A percentile compares a stretch with the other conserved stretches of the same genome.
phyloP scores from a whole-genome alignment of 139 green algal genomes.

The Yamagishiella unicocca region DNA sequence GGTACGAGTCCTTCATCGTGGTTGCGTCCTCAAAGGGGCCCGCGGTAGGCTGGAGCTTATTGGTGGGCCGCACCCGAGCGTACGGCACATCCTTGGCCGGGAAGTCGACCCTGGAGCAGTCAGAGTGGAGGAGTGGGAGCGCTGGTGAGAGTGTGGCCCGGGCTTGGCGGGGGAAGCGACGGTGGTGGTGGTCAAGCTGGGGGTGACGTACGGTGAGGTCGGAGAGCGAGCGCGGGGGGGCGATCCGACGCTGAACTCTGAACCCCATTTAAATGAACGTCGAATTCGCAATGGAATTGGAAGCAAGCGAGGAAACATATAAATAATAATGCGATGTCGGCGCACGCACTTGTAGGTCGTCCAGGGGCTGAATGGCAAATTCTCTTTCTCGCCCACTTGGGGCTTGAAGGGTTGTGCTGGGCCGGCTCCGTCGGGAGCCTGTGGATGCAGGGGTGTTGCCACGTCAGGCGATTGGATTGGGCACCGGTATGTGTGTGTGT shows the following conservation, averaged over 20 bases:
- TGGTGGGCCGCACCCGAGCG: background rate
- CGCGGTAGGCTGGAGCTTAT: background rate
- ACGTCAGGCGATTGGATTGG: too few relatives aligned
- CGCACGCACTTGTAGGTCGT: constrained; percentile 42
- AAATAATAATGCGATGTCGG: too few relatives aligned
- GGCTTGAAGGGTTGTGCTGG: background rate
- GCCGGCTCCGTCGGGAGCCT: background rate
- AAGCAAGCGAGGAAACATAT: too few relatives aligned
- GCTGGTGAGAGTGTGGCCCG: background rate
- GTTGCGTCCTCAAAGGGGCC: constrained; percentile 29
- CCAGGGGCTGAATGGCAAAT: constrained; percentile 34
- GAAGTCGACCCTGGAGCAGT: constrained; percentile 38
- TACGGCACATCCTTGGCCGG: constrained; percentile 46
- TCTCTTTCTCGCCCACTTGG: background rate
- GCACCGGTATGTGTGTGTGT: too few relatives aligned
- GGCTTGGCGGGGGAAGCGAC: background rate
- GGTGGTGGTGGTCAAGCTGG: too few relatives aligned
- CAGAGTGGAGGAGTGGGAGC: background rate
- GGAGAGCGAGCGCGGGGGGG: background rate
- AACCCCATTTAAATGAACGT: too few relatives aligned
- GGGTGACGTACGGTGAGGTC: background rate
- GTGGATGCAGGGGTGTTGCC: too few relatives aligned
- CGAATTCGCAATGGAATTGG: too few relatives aligned
- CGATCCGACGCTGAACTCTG: too few relatives aligned
- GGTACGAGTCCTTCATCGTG: constrained; percentile 30